Base-by-base conservation (phyloP, 345 rosid species). In the Gossypium stocksii region DNA sequence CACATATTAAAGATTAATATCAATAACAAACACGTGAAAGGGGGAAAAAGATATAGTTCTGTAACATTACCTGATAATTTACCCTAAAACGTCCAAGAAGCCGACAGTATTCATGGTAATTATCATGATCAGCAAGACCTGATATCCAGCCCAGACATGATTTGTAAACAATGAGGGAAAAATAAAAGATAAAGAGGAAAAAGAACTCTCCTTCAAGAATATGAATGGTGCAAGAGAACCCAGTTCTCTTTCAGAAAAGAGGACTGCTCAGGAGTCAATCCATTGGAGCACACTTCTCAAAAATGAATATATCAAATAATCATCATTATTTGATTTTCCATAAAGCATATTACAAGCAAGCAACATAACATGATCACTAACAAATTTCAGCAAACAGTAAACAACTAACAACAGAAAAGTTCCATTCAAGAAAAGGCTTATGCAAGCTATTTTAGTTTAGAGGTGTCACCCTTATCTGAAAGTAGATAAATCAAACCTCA, bases 101-200 rank as follows among this genome's bases (percentile, higher is more conserved):
- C 75, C 98, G 98, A 82, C 99, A 96, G 78, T 84, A 96, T 78
- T 89, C 99, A 84, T 96, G 99, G 82, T 96, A 96, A 82, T 93
- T 96, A 80, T 96, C 99, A 86, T 96, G 99, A 89, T 96, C 99
- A 78, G 97, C 92, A 85, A 96, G 99, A 80, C 99, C 99, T 96
- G 82, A 81, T 76, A 41, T 66, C 52, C 71, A 84, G 58, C 49
- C 44, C 70, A 76, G 16, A 70, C 17, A 70, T 23, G 38, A 77
- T 45, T 23, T 71, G 45, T 27, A 27, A 78, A 58, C 25, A 52
- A 4, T 27, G 15, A 66, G 54, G 77, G 49, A 49, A 60, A 34
- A 27, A 57, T 38, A 64, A 7, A 52, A 72, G 58, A 19, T 2
- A 48, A 45, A 48, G 38, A 59, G 61, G 14, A 12, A 5, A 23